Conservation (phyloP, 192 early-diverging fungal species). For the Coemansia guatemalensis region DNA sequence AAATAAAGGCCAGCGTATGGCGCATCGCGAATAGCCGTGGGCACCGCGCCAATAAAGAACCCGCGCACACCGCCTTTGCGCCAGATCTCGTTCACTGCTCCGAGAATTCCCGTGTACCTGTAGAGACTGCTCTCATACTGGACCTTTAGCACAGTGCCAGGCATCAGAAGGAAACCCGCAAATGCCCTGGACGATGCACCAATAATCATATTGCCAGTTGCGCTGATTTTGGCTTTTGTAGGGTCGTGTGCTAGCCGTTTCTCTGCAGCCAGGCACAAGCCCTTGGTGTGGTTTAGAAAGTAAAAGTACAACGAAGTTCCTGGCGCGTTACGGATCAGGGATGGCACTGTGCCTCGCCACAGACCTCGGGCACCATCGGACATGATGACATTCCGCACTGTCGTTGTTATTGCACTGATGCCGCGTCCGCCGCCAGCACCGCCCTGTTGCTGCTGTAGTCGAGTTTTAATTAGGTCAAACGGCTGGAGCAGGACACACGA, state of each 20-base stretch:
- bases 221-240: slow-evolving; percentile 43
- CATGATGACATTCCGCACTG: slow-evolving; percentile 61
- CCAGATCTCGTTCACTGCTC: slow-evolving; percentile 69
- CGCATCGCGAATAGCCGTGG: slow-evolving; percentile 85
- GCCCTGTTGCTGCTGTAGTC: slow-evolving; percentile 62
- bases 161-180: slow-evolving; percentile 90
- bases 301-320: slow-evolving; percentile 65
- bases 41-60: slow-evolving; percentile 83
- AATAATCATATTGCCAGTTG: slow-evolving; percentile 66
- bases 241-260: slow-evolving; percentile 13
- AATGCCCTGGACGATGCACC: slow-evolving; percentile 69
- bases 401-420: slow-evolving; percentile 38
- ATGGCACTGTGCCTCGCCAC: slow-evolving; percentile 51
- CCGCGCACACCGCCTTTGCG: slow-evolving; percentile 68
- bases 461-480: slow-evolving; percentile 83
- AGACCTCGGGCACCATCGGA: slow-evolving; percentile 48
- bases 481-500: slow-evolving; percentile 85
- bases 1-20: slow-evolving; percentile 91
- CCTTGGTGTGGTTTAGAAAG: slow-evolving; percentile 52
- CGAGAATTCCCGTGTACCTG: slow-evolving; percentile 69
- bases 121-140: slow-evolving; percentile 90
- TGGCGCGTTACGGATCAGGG: slow-evolving; percentile 45
- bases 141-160: slow-evolving; percentile 90
- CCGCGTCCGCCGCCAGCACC: slow-evolving; percentile 32
- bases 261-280: slow-evolving; percentile 24